phyloP scores from a whole-genome alignment of 1,284 basidiomycete species.

The Sporisorium scitamineum region DNA sequence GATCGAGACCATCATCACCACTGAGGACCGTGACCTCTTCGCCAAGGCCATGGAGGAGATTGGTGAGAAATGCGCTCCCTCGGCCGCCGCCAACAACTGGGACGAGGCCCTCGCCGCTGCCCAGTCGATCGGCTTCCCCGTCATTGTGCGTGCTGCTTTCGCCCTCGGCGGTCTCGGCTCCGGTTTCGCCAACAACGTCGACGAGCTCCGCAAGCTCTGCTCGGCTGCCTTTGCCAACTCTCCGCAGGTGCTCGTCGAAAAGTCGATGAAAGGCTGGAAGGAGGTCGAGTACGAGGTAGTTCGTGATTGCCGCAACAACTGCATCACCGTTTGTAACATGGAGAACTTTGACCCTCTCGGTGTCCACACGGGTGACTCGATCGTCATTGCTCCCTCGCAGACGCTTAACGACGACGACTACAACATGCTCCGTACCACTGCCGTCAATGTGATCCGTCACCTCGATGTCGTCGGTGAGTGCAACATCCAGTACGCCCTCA shows the following conservation, averaged over 20 bases:
- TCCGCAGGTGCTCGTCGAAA: conserved; percentile 96
- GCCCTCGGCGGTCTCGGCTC: conserved; percentile 94
- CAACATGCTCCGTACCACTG: conserved; percentile 98
- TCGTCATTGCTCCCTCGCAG: conserved; percentile 96
- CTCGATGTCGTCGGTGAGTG: conserved; percentile 97
- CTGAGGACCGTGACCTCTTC: conserved; percentile 95
- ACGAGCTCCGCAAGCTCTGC: conserved; percentile 86
- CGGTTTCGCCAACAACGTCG: conserved; percentile 92
- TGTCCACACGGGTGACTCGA: conserved; percentile 99
- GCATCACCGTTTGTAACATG: conserved; percentile 99
- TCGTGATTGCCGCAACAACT: conserved; percentile 96
- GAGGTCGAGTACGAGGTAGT: conserved; percentile 99
- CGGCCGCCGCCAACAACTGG: conserved; percentile 78
- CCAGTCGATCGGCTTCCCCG: conserved; percentile 88
- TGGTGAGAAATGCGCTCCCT: conserved; percentile 90
- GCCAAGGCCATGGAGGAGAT: conserved; percentile 95
- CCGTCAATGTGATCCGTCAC: conserved; percentile 97
- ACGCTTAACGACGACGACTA: conserved; percentile 89
- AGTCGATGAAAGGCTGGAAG: conserved; percentile 96
- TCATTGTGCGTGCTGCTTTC: conserved; percentile 96
- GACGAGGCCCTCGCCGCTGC: conserved; percentile 91
- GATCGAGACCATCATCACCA: conserved; percentile 96
- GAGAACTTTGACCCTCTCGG: conserved; percentile 99
- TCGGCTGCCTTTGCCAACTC: conserved; percentile 87
- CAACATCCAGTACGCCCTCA: conserved; percentile 98